phyloP scores from a whole-genome alignment of 2,329 filamentous ascomycete genomes.

The Parafenestella ontariensis region DNA sequence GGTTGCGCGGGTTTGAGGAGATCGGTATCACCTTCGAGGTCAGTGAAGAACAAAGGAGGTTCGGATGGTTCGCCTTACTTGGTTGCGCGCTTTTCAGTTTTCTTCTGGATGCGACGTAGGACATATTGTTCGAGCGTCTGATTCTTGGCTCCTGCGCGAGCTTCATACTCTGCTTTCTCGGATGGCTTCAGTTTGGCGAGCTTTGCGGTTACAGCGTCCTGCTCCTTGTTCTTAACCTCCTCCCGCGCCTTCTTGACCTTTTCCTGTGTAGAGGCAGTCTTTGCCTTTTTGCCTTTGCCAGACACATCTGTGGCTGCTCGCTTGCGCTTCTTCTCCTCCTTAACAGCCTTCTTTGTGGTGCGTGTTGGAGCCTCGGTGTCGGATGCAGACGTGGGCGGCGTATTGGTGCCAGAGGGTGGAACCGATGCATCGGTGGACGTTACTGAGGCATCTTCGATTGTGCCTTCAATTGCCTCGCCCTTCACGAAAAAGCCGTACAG shows the following conservation, averaged over 20 bases:
- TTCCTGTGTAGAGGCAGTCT: slow-evolving; percentile 6
- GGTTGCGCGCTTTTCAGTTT: slow-evolving; percentile 23
- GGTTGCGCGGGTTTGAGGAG: slow-evolving; percentile 2
- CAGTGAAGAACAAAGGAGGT: slow-evolving; percentile 15
- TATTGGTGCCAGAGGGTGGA: slow-evolving; percentile 27
- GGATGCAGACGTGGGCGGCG: slow-evolving; percentile 38
- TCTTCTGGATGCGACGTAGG: slow-evolving; percentile 45
- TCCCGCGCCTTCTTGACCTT: background rate
- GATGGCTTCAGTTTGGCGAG: slow-evolving; percentile 35
- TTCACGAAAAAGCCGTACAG: slow-evolving; percentile 86
- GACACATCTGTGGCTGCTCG: slow-evolving; percentile 14
- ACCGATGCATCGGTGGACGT: slow-evolving; percentile 19
- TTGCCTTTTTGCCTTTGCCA: slow-evolving; percentile 21
- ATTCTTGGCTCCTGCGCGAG: slow-evolving; percentile 47
- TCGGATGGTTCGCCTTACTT: slow-evolving; percentile 1
- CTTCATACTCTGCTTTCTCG: slow-evolving; percentile 41
- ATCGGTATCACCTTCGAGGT: slow-evolving; percentile 15
- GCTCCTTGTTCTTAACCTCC: slow-evolving; percentile 9
- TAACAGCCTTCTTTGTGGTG: slow-evolving; percentile 11
- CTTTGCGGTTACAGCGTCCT: slow-evolving; percentile 26
- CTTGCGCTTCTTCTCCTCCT: slow-evolving; percentile 41
- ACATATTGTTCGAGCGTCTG: slow-evolving; percentile 48
- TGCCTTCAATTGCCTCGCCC: slow-evolving; percentile 79
- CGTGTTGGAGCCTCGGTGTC: slow-evolving; percentile 24
- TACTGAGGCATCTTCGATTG: slow-evolving; percentile 55